phyloP scores from a whole-genome alignment of 495 filamentous ascomycete genomes.

The Astrocystis sublimbata region DNA sequence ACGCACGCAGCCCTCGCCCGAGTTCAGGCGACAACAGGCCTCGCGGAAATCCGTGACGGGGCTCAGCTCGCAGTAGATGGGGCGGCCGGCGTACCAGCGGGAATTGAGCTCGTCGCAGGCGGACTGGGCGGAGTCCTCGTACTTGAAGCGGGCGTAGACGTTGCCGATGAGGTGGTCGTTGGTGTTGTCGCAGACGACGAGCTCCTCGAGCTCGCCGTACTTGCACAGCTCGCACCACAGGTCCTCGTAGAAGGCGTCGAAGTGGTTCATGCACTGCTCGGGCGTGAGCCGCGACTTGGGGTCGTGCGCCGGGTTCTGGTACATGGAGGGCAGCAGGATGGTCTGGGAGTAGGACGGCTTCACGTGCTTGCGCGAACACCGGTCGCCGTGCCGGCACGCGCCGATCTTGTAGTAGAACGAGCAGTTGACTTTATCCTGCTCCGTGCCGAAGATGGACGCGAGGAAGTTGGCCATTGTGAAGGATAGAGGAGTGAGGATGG shows the following conservation, averaged over 20 bases:
- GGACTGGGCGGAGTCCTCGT: constrained; percentile 91
- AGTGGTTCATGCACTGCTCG: constrained; percentile 94
- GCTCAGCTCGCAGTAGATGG: constrained; percentile 95
- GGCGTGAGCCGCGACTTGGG: constrained; percentile 95
- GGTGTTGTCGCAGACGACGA: constrained; percentile 92
- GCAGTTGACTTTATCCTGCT: constrained; percentile 88
- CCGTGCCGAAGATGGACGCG: constrained; percentile 98
- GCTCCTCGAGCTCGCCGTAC: constrained; percentile 86
- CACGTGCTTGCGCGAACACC: constrained; percentile 96
- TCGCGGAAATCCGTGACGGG: constrained; percentile 98
- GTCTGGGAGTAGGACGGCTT: constrained; percentile 98
- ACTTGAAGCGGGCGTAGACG: constrained; percentile 99
- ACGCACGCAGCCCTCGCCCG: constrained; percentile 90
- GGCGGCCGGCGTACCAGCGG: constrained; percentile 95
- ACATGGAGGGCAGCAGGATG: constrained; percentile 95
- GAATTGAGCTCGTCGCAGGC: constrained; percentile 93
- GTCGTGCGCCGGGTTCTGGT: constrained; percentile 98
- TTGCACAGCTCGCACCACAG: constrained; percentile 99
- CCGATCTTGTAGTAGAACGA: constrained; percentile 85
- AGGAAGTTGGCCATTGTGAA: constrained; percentile 85
- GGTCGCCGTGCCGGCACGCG: constrained; percentile 96
- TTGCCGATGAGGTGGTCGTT: constrained; percentile 99
- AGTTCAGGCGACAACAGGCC: constrained; percentile 93
- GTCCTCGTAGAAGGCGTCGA: constrained; percentile 99
- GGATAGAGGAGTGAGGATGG: not conserved